A percentile compares a stretch with the other conserved stretches of the same genome.
Conservation (phyloP, 2,329 filamentous ascomycete species). For the Clarireedia homoeocarpa region DNA sequence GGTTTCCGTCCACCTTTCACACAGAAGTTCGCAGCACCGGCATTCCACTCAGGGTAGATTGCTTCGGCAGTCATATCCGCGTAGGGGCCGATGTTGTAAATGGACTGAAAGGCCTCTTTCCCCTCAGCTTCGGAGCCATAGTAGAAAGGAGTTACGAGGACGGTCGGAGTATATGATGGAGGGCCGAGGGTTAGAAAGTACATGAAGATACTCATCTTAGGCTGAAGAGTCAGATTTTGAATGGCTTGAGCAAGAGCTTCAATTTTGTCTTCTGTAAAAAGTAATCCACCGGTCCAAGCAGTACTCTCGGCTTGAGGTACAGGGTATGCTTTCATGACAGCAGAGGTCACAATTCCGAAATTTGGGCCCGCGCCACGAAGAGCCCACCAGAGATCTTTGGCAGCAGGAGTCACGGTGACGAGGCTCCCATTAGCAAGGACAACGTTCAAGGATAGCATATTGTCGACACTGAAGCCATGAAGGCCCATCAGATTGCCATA, state of each 20-base stretch:
- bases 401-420: background rate
- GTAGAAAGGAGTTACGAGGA: slow-evolving; percentile 18
- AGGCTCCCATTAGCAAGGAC: background rate
- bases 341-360: slow-evolving; percentile 8
- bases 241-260: background rate
- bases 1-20: background rate
- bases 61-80: background rate
- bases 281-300: background rate
- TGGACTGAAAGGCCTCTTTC: background rate
- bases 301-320: background rate
- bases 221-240: background rate
- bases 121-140: background rate
- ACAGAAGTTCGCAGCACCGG: background rate
- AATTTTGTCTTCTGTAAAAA: background rate
- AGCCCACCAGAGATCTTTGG: slow-evolving; percentile 6
- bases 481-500: background rate
- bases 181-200: background rate
- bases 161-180: background rate
- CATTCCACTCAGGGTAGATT: background rate
- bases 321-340: slow-evolving; percentile 7
- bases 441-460: slow-evolving; percentile 2
- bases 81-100: background rate
- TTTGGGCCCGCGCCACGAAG: slow-evolving; percentile 8
- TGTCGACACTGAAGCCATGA: slow-evolving; percentile 6
- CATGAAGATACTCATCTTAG: slow-evolving; percentile 6